Base-by-base conservation (phyloP, 2,329 filamentous ascomycete species). In the Penicillium frequentans region DNA sequence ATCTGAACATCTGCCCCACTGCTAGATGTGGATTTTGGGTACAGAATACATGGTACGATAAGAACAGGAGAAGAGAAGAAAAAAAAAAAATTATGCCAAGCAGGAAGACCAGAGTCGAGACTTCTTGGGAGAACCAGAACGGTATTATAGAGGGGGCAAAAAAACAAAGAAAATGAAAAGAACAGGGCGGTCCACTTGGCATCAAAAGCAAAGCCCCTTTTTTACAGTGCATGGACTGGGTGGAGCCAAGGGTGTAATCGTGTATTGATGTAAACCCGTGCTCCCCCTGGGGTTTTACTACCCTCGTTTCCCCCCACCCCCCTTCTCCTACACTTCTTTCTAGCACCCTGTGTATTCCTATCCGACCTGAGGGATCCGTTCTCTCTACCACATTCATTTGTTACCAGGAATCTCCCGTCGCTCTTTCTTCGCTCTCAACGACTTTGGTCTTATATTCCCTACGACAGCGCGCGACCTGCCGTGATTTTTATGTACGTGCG, bases 361-460 rank as follows among this genome's bases (percentile, higher is more conserved):
- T 73, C 72, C 70, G 70, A 76, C 74, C 72, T 67, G 73, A 75
- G 70, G 62, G 72, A 70, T 67, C 66, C 58, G 60, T 64, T 69
- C 71, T 75, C 73, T 75, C 72, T 69, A 66, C 59, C 65, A 76
- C 75, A 56, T 67, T 77, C 75, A 58, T 76, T 76, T 72, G 42
- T 54, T 26, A 43, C 44, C 61, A 70, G 70, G 70, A 72, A 67
- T 60, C 62, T 60, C 37, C 60, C 58, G 64, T 60, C 64, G 53
- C 64, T 70, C 67, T 57, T 67, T 71, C 59, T 31, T 54, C 33
- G n/a, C 49, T 31, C 35, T 35, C 21, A 42, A 54, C 54, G 56
- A 57, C 51, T 56, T 58, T 63, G 62, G 64, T 64, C 62, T 55
- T 68, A 62, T 70, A 70, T 68, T 66, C 62, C 65, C 47, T 62